Evolutionary conservation across 2,329 filamentous ascomycete species (phyloP), one percentile per base, ranked within the genome.

Genomic region (Xylariaceae sp.): DNA sequence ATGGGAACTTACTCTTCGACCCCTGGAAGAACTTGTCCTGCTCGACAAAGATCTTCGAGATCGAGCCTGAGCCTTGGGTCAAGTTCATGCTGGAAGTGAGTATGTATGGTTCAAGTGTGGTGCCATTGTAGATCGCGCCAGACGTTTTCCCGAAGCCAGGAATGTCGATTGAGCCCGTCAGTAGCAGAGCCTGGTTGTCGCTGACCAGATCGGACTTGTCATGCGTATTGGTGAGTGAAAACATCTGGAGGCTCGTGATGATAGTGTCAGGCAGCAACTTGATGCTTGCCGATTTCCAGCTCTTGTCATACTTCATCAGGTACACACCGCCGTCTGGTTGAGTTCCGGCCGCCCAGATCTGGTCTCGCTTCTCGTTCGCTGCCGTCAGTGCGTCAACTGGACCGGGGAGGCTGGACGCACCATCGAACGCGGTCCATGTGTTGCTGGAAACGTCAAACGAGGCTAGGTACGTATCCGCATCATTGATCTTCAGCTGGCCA

Each of bases 101-200:
- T 28, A 88, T 75, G 60, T 90, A 95, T 0, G 92, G 90, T 36
- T 71, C 71, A 58, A 90, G 80, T 3, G 70, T 67, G 9, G 81
- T 87, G 53, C 92, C 92, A 56, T 97, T 87, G 68, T 85, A 98
- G 18, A 96, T 68, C 6, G 82, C 90, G 7, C 87, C 88, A 11
- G 90, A 94, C 5, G 84, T 87, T 41, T 81, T 82, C 42, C 90
- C 89, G 57, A 88, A 88, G 34, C 68, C 67, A 0, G 83, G 78
- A 13, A 97, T 71, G 48, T 79, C 74, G 50, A 98, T 77, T 37
- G 83, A 77, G 27, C 92, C 92, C n/a, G 87, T 87, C 34, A 97
- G 69, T 64, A 98, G 74, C 24, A 98, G 75, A 3, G 79, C 74
- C 59, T 92, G 79, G 46, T 79, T 70, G 13, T 73, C 64, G 36